Conservation (phyloP, 345 rosid species). For the Citrus mangshanensis region DNA sequence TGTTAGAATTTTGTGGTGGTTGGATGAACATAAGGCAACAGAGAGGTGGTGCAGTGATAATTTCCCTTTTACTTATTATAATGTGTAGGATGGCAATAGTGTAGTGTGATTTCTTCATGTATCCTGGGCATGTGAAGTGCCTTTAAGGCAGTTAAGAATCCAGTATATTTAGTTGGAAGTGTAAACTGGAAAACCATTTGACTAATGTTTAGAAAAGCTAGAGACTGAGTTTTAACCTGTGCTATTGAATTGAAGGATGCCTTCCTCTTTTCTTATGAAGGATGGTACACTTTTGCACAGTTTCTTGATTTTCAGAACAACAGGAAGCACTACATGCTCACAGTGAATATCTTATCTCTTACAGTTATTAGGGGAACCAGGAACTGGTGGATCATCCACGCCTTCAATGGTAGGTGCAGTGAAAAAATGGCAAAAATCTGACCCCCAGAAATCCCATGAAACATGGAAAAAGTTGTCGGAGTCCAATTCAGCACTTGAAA, state of each 20-base stretch:
- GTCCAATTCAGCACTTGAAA: slow-evolving; percentile 73
- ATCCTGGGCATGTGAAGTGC: not conserved
- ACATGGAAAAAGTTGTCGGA: slow-evolving; percentile 79
- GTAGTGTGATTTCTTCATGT: not conserved
- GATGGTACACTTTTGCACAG: not conserved
- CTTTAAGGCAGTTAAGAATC: not conserved
- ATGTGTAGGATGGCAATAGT: not conserved
- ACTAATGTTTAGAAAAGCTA: not conserved
- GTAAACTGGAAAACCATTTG: not conserved
- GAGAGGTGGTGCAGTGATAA: too few relatives aligned
- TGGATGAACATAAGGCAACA: too few relatives aligned
- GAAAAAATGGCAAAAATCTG: slow-evolving; percentile 88
- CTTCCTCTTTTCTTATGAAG: not conserved
- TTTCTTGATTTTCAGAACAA: not conserved
- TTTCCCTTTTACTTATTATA: not conserved
- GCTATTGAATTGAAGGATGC: not conserved
- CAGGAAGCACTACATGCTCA: slow-evolving; percentile 7
- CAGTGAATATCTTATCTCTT: slow-evolving; percentile 16
- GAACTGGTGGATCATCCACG: slow-evolving; percentile 95
- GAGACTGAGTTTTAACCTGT: too few relatives aligned
- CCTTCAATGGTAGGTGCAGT: slow-evolving; percentile 99
- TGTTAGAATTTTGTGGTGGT: too few relatives aligned
- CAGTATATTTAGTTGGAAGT: not conserved
- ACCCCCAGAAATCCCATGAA: slow-evolving; percentile 74
- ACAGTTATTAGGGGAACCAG: slow-evolving; percentile 93